Evolutionary conservation across 2,329 filamentous ascomycete genomes (phyloP).

Genomic region (Cladophialophora immunda): DNA sequence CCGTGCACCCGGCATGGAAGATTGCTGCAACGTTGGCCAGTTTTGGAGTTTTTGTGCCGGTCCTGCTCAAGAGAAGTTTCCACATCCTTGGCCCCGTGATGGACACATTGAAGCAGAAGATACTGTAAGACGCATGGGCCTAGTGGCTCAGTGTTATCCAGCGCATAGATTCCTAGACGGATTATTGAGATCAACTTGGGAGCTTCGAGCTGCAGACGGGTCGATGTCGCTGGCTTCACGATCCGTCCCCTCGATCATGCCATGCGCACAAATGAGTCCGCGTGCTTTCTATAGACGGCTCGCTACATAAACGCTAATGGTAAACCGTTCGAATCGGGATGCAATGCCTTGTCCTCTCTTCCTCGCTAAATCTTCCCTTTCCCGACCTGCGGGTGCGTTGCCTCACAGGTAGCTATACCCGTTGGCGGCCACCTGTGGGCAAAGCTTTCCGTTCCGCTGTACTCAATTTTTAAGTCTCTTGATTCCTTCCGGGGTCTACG

Average conservation of each 20-base stretch:
- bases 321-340: no score
- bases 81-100: not conserved
- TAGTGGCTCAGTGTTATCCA: not conserved
- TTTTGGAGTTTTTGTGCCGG: constrained; percentile 8
- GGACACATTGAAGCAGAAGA: constrained; percentile 4
- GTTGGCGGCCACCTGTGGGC: no score
- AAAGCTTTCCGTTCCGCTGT: no score
- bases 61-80: not conserved
- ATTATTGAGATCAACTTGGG: no score
- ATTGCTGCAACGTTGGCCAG: constrained; percentile 10
- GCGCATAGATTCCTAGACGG: not conserved
- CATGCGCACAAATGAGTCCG: not conserved
- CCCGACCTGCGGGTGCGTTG: no score
- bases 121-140: not conserved
- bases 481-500: not conserved
- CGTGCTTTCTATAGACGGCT: not conserved
- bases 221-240: not conserved
- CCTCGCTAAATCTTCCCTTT: no score
- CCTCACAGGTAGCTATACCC: no score
- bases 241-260: not conserved
- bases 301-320: not conserved
- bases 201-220: no score
- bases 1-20: constrained; percentile 20
- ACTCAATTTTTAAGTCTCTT: no score
- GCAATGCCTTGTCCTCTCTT: no score